Percentiles rank a stretch among this genome's conserved stretches.
phyloP scores from a whole-genome alignment of 108 stramenopile genomes.

The Mayamaea pseudoterrestris region DNA sequence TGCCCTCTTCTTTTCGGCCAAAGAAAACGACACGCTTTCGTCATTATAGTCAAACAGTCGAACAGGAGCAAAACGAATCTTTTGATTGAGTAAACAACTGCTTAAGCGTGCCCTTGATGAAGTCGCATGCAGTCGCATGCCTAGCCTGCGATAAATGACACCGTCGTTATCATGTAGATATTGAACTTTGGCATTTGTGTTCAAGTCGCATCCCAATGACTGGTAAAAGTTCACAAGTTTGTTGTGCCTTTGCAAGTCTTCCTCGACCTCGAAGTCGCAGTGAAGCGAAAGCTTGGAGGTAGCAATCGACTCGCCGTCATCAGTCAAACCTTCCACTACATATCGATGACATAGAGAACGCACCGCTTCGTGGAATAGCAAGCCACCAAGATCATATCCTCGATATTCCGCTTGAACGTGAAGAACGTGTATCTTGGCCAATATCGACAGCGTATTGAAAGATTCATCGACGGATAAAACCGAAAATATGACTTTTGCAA shows the following conservation, averaged over 20 bases:
- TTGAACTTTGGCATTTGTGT: conserved; percentile 25
- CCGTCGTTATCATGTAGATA: conserved; percentile 59
- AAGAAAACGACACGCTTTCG: neutral
- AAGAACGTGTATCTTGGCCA: conserved; percentile 48
- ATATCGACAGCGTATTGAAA: conserved; percentile 7
- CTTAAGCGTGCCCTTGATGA: neutral
- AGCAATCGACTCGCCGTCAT: neutral
- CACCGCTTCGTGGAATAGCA: conserved; percentile 38
- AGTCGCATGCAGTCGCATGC: conserved; percentile 35
- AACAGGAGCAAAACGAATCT: neutral
- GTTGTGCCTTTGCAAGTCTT: conserved; percentile 41
- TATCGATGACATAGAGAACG: conserved; percentile 22
- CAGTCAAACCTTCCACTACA: neutral
- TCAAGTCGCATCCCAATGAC: conserved; percentile 34
- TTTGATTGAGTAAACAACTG: neutral
- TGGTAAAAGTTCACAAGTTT: conserved; percentile 48
- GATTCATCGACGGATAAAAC: too few species aligned
- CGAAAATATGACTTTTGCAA: conserved; percentile 58
- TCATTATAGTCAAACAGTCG: neutral
- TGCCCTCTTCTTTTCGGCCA: neutral
- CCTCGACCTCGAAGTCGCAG: conserved; percentile 43
- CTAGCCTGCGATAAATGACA: conserved; percentile 46
- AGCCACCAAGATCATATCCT: conserved; percentile 47
- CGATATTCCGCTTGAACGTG: conserved; percentile 41
- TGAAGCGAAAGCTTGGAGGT: too few species aligned